phyloP scores from a whole-genome alignment of 2,329 filamentous ascomycete genomes.

The Septoria petroselini region DNA sequence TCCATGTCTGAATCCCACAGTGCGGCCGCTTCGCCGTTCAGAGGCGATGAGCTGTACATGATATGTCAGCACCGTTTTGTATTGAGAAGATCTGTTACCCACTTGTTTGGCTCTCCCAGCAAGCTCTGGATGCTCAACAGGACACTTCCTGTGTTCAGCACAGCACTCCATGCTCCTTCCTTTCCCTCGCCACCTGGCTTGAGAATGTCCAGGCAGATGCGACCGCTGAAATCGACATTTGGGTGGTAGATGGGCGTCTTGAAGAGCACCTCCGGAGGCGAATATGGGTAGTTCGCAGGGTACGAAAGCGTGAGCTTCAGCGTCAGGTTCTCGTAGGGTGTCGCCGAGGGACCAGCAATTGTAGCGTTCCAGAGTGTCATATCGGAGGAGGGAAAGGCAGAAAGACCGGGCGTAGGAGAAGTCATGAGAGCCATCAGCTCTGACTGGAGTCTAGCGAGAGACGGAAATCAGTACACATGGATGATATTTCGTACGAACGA shows the following conservation, averaged over 20 bases:
- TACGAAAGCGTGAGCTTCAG: conserved; percentile 93
- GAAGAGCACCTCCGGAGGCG: conserved; percentile 87
- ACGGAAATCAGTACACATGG: neutral
- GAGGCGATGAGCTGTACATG: conserved; percentile 70
- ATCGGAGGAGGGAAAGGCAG: conserved; percentile 91
- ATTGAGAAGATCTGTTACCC: conserved; percentile 41
- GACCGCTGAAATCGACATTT: conserved; percentile 94
- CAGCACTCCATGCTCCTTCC: conserved; percentile 91
- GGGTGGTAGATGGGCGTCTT: conserved; percentile 99
- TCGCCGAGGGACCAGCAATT: conserved; percentile 85
- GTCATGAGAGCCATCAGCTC: conserved; percentile 99
- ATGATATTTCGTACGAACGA: neutral
- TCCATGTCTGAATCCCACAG: conserved; percentile 86
- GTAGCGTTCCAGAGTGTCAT: conserved; percentile 91
- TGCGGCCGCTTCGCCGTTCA: conserved; percentile 94
- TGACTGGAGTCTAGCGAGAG: conserved; percentile 74
- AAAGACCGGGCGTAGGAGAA: conserved; percentile 85
- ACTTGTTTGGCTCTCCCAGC: conserved; percentile 98
- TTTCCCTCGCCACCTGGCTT: conserved; percentile 52
- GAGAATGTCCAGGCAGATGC: conserved; percentile 95
- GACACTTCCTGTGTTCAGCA: conserved; percentile 93
- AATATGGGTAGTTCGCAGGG: conserved; percentile 88
- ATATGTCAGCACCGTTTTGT: conserved; percentile 14
- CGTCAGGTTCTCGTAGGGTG: conserved; percentile 80
- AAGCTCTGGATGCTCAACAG: conserved; percentile 91